phyloP scores from a whole-genome alignment of 345 rosid genomes.

The Citrus sinensis region DVS_A1.0 CM039169.1:27775501-27776000 shows the following conservation, averaged over 20 bases:
- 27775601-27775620: not conserved
- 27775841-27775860: not conserved
- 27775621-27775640: not conserved
- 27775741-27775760: slow-evolving; percentile 4
- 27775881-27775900: not conserved
- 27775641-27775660: not conserved
- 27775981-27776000: not conserved
- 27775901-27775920: not conserved
- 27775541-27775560: not conserved
- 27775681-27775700: slow-evolving; percentile 47
- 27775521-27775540: not conserved
- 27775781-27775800: not conserved
- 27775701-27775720: slow-evolving; percentile 37
- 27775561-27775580: not conserved
- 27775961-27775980: not conserved
- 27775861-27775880: not conserved
- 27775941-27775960: not conserved
- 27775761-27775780: not conserved
- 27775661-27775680: slow-evolving; percentile 34
- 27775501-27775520: not conserved
- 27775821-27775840: not conserved
- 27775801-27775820: not conserved
- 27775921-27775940: not conserved
- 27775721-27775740: slow-evolving; percentile 18
- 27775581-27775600: not conserved